Base-by-base conservation (phyloP, 164 flowering plant species). In the Vitis cinerea region DNA sequence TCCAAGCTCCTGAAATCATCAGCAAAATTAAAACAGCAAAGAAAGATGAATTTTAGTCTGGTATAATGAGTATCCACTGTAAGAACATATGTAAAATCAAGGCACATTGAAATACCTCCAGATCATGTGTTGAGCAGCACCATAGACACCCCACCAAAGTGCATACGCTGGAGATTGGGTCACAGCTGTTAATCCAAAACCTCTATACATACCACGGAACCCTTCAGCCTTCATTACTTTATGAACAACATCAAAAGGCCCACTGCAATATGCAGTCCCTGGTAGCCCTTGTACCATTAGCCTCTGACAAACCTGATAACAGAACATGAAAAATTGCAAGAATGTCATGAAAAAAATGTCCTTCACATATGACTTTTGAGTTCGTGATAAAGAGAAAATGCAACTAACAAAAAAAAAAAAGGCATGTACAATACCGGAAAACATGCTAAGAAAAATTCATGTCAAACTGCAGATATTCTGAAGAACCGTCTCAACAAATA, bases 91-190 rank as follows among this genome's bases (percentile, higher is more conserved):
- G 54, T 2, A 44, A 62, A 47, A 48, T 3, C 37, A 55, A 1
- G 23, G 2, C 4, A 12, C 14, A 31, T 17, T 53, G 51, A 27
- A 16, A 23, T 73, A 88, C 95, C 92, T 88, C 95, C 97, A 92
- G 30, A 92, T 84, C 14, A 78, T 47, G 76, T 86, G 90, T 68
- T 92, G 94, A 14, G 89, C 85, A 49, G 93, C 63, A 55, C 88
- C 94, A 83, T 92, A 92, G 7, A 83, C 65, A 54, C 89, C 93
- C 98, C 96, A 92, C 98, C 98, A 92, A 70, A 92, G 88, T 48
- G 98, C 98, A 56, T 85, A 74, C 56, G 96, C 89, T 10, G 98
- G 98, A 29, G 98, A 77, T 56, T 89, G 88, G 31, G 87, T 83
- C 52, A 86, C 59, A 65, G 79, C 90, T 47, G 96, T 81, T 68